Base-by-base conservation (phyloP, 2,329 filamentous ascomycete genomes). In the Ploettnerulaceae sp. region DNA sequence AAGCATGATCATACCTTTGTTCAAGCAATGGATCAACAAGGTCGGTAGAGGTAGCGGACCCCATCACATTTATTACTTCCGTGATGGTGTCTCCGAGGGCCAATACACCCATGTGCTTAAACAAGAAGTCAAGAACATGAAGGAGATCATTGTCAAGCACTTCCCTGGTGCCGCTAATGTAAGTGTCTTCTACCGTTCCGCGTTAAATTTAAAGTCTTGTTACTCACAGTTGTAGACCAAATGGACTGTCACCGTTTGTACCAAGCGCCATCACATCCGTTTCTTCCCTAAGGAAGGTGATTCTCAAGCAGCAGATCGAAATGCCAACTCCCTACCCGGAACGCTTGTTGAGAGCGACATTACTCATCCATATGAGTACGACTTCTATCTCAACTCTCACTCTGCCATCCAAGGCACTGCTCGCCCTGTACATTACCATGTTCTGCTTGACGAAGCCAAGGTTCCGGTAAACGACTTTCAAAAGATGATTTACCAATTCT, bases 201-300 rank as follows among this genome's bases (percentile, higher is more conserved):
- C n/a, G n/a, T n/a, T n/a, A n/a, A n/a, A n/a, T n/a, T n/a, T n/a
- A n/a, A n/a, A n/a, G n/a, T n/a, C n/a, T n/a, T n/a, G 4, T 33
- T 14, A 5, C 31, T 33, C 8, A 33, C 12, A 14, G 14, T n/a
- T 54, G 20, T 29, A 60, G 53, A 56, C 59, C 17, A 86, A 86
- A 63, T 82, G 96, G 60, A 89, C 89, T 0, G 89, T 95, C 8
- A 79, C 95, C 31, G 77, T 97, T 35, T 90, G 87, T 1, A 90
- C 87, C 1, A 98, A 98, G 75, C 85, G 93, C 3, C 93, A 98
- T 57, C 91, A 96, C 60, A 82, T 95, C 43, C 86, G 93, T 12
- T 89, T 95, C 65, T 97, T 97, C 71, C 91, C 93, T 0, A 75
- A 79, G 37, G 66, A 70, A 0, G 67, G 65, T 14, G 73, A 77